Evolutionary conservation across 192 early-diverging fungal genomes (phyloP).

Genomic region (Allomyces macrogynus): DNA sequence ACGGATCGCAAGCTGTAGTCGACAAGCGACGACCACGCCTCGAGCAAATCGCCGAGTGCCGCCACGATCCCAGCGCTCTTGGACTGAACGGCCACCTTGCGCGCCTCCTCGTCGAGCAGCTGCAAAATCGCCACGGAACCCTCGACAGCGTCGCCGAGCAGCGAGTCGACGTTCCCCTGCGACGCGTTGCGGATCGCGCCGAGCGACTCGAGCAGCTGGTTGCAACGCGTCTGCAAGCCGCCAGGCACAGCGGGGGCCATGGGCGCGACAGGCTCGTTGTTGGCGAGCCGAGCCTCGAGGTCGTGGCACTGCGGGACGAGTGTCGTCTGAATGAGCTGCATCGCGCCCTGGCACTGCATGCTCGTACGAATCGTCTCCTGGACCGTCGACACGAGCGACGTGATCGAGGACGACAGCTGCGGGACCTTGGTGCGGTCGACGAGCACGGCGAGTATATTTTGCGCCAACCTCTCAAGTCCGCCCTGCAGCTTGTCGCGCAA

Average conservation of each 20-base stretch:
- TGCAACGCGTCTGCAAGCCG: not conserved
- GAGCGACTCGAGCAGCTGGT: constrained; percentile 1
- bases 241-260: not conserved
- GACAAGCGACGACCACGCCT: not conserved
- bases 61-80: not conserved
- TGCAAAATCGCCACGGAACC: not conserved
- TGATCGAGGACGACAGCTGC: not conserved
- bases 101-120: not conserved
- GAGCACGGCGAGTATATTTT: not conserved
- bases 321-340: not conserved
- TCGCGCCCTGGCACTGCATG: not conserved
- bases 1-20: not conserved
- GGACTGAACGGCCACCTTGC: not conserved
- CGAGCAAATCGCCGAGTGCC: not conserved
- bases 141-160: not conserved
- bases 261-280: not conserved
- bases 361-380: not conserved
- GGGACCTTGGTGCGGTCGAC: not conserved
- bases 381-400: not conserved
- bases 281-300: not conserved
- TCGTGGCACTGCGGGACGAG: not conserved
- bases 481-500: not conserved
- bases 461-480: not conserved
- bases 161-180: not conserved
- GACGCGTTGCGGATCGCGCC: not conserved